These are phyloP conservation scores for Rhizopogon vinicolor DNA, from an alignment of 768 basidiomycete species.

Conservation along the genomic window DNA sequence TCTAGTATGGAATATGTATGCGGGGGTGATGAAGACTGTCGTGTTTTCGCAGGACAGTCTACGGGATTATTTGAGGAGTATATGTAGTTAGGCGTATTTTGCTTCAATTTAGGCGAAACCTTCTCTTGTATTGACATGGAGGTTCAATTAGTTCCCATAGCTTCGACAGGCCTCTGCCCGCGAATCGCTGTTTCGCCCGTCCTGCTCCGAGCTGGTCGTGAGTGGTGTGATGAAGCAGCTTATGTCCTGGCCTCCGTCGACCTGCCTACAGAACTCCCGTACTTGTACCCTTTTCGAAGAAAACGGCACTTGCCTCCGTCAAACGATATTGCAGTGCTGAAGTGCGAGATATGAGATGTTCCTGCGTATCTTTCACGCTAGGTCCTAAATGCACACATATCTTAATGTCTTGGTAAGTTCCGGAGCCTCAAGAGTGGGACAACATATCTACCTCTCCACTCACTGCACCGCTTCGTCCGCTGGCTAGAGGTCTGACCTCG, in stretches of 20 bases:
- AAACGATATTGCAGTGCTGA: constrained; percentile 67
- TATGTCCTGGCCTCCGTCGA: neutral
- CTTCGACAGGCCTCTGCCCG: neutral
- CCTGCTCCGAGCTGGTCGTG: neutral
- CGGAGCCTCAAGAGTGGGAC: neutral
- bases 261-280: constrained; percentile 49
- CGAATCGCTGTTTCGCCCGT: neutral
- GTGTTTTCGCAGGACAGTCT: constrained; percentile 33
- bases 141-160: neutral
- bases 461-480: constrained; percentile 72
- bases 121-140: neutral
- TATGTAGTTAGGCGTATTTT: constrained; percentile 25
- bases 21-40: constrained; percentile 27
- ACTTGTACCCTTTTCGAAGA: constrained; percentile 72
- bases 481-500: constrained; percentile 66
- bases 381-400: constrained; percentile 60
- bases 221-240: neutral
- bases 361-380: constrained; percentile 23
- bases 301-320: constrained; percentile 58
- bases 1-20: constrained; percentile 46
- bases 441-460: constrained; percentile 60
- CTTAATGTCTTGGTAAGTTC: constrained; percentile 28
- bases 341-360: constrained; percentile 44
- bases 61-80: constrained; percentile 33
- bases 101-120: neutral